These are phyloP conservation scores for Ogataea nakhonphanomensis DNA, from an alignment of 805 yeast species.

Conservation along the genomic window DNA sequence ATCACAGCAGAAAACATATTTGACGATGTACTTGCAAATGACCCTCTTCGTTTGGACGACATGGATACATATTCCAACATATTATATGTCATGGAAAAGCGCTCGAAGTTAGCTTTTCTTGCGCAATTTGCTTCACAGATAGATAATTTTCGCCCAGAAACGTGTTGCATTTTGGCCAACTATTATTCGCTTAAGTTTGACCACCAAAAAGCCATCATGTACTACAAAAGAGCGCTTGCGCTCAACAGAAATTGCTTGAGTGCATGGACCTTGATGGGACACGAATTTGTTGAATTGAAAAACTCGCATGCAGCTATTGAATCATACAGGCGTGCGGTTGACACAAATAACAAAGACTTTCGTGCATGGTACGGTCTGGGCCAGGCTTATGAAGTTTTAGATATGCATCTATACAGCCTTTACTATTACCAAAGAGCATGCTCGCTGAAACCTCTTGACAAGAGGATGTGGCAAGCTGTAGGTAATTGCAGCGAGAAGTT, in stretches of 20 bases:
- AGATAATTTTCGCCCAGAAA: conserved; percentile 87
- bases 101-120: conserved; percentile 74
- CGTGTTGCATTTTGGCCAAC: conserved; percentile 92
- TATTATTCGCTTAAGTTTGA: conserved; percentile 88
- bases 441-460: conserved; percentile 80
- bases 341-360: conserved; percentile 82
- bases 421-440: conserved; percentile 93
- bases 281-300: conserved; percentile 93
- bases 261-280: conserved; percentile 99
- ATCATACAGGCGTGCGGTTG: conserved; percentile 89
- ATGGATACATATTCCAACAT: conserved; percentile 93
- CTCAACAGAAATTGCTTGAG: conserved; percentile 75
- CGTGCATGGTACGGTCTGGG: conserved; percentile 99
- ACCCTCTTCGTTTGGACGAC: conserved; percentile 87
- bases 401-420: conserved; percentile 88
- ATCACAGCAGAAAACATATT: conserved; percentile 73
- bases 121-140: conserved; percentile 82
- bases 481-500: conserved; percentile 86
- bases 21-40: conserved; percentile 66
- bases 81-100: conserved; percentile 88
- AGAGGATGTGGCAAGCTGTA: conserved; percentile 94
- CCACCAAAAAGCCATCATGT: conserved; percentile 92
- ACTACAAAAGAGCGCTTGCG: conserved; percentile 83
- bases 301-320: conserved; percentile 98
- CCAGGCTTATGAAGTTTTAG: conserved; percentile 94